Evolutionary conservation across 192 early-diverging fungal genomes (phyloP).

Genomic region (Linnemannia elongata): DNA sequence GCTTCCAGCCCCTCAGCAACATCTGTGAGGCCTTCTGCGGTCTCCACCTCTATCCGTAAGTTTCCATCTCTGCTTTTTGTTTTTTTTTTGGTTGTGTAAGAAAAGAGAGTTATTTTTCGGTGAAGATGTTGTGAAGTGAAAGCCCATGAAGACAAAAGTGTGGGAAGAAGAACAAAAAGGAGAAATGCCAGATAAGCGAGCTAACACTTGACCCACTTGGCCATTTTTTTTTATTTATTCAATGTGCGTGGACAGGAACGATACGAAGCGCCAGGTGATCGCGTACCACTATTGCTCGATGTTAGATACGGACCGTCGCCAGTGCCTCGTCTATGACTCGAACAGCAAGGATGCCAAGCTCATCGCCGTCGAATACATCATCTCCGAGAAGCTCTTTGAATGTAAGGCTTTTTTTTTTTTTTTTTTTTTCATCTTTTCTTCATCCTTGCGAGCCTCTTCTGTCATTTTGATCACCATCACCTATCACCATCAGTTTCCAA

Average conservation of each 20-base stretch:
- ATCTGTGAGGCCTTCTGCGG: conserved; percentile 62
- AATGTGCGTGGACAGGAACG: conserved; percentile 28
- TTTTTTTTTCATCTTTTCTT: background rate
- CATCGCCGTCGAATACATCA: conserved; percentile 73
- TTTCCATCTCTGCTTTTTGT: background rate
- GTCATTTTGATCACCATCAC: background rate
- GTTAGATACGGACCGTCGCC: conserved; percentile 63
- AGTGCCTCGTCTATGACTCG: conserved; percentile 70
- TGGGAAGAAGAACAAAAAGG: no score
- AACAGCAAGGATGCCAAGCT: conserved; percentile 55
- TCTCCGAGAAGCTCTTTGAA: conserved; percentile 65
- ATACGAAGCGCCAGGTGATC: conserved; percentile 61
- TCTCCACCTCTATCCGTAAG: conserved; percentile 60
- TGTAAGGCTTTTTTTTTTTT: no score
- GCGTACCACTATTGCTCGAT: conserved; percentile 68
- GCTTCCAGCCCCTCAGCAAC: conserved; percentile 49
- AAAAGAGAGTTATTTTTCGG: no score
- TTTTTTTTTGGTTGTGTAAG: background rate
- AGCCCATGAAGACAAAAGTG: no score
- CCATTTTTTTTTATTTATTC: no score
- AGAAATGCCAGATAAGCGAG: no score
- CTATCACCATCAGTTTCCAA: background rate
- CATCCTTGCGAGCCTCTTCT: background rate
- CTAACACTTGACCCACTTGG: no score
- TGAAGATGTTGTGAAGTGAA: no score